Conservation (phyloP, 164 flowering plant species). For the Euptelea pleiosperma region DNA sequence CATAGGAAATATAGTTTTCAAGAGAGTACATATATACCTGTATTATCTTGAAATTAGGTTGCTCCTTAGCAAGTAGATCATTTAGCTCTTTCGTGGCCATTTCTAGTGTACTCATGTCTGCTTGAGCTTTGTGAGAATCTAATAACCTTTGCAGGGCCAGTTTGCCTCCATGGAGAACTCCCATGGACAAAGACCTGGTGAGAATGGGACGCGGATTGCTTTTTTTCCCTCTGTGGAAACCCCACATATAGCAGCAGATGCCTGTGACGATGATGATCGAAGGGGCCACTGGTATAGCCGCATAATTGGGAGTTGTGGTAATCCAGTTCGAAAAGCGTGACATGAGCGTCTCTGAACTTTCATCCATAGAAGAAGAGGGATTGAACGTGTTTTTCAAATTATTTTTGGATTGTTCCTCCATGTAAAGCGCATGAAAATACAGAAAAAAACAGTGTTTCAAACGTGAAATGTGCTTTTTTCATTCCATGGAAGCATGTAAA, state of each 20-base stretch:
- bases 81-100: slow-evolving; percentile 11
- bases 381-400: too few relatives aligned
- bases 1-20: not conserved
- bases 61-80: slow-evolving; percentile 1
- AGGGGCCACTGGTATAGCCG: not conserved
- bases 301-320: not conserved
- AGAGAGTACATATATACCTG: slow-evolving; percentile 21
- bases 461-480: too few relatives aligned
- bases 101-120: not conserved
- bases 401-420: too few relatives aligned
- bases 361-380: too few relatives aligned
- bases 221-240: not conserved
- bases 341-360: too few relatives aligned
- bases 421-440: too few relatives aligned
- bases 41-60: slow-evolving; percentile 16
- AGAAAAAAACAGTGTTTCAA: too few relatives aligned
- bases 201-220: not conserved
- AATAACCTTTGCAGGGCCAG: slow-evolving; percentile 30
- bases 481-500: too few relatives aligned
- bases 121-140: slow-evolving; percentile 16
- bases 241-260: slow-evolving; percentile 7
- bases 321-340: not conserved
- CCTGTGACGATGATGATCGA: slow-evolving; percentile 15
- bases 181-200: slow-evolving; percentile 24
- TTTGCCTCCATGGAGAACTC: slow-evolving; percentile 32